Evolutionary conservation across 2,329 filamentous ascomycete genomes (phyloP).

Genomic region (Arthrobotrys sinensis): DNA sequence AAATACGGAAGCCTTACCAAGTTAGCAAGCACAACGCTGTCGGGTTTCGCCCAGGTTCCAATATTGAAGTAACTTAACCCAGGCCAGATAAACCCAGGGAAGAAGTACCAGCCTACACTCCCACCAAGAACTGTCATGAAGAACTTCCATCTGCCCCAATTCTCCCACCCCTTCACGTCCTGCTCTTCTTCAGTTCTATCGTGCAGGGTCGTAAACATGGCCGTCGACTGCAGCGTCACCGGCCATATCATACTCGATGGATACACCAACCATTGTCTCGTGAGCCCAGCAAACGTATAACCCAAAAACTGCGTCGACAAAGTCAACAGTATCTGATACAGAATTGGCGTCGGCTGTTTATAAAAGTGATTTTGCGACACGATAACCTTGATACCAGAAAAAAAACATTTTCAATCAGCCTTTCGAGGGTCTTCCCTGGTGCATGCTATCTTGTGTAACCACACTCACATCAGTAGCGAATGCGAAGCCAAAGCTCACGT

Average conservation of each 20-base stretch:
- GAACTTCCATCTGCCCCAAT: slow-evolving; percentile 79
- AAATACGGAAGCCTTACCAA: slow-evolving; percentile 69
- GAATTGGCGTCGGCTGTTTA: slow-evolving; percentile 81
- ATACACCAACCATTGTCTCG: slow-evolving; percentile 83
- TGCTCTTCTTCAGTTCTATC: slow-evolving; percentile 76
- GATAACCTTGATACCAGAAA: slow-evolving; percentile 73
- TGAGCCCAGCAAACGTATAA: slow-evolving; percentile 87
- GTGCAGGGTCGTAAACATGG: slow-evolving; percentile 90
- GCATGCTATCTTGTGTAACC: slow-evolving; percentile 2
- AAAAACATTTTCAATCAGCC: slow-evolving; percentile 5
- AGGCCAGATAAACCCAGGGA: slow-evolving; percentile 85
- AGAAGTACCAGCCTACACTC: slow-evolving; percentile 85
- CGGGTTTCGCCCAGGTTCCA: slow-evolving; percentile 88
- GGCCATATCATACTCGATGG: slow-evolving; percentile 95
- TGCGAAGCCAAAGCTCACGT: slow-evolving; percentile 89
- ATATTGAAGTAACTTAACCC: slow-evolving; percentile 91
- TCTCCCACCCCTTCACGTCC: slow-evolving; percentile 86
- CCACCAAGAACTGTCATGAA: slow-evolving; percentile 70
- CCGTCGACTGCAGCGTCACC: slow-evolving; percentile 86
- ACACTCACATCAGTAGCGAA: slow-evolving; percentile 82
- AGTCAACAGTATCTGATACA: slow-evolving; percentile 85
- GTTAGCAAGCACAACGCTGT: slow-evolving; percentile 88
- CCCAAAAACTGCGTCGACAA: slow-evolving; percentile 89
- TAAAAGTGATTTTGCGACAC: slow-evolving; percentile 93
- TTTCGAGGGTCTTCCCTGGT: neutral